A percentile compares a stretch with the other conserved stretches of the same genome.
Conservation (phyloP, 331 rosid genomes). For the Telfairia occidentalis region DNA sequence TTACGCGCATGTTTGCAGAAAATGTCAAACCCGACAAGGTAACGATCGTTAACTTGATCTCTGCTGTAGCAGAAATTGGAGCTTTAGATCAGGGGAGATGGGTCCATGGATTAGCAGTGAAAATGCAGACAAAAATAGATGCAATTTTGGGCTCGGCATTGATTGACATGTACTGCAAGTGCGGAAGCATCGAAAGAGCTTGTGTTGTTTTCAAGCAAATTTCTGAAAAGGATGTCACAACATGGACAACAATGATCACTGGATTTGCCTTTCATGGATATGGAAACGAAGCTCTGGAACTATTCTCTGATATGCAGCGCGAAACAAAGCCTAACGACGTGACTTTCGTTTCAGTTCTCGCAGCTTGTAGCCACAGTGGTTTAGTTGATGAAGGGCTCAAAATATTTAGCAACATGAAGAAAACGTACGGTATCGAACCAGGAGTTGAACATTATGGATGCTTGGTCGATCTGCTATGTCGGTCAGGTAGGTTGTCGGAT, state of each 20-base stretch:
- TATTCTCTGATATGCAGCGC: conserved; percentile 38
- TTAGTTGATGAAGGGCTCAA: conserved; percentile 41
- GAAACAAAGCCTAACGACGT: conserved; percentile 31
- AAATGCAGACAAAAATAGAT: conserved; percentile 26
- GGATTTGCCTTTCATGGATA: conserved; percentile 49
- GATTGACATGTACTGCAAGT: conserved; percentile 50
- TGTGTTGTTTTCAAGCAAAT: conserved; percentile 29
- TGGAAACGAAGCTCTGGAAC: conserved; percentile 36
- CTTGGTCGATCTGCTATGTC: conserved; percentile 40
- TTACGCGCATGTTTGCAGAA: conserved; percentile 23
- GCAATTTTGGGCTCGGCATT: conserved; percentile 39
- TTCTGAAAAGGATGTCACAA: conserved; percentile 28
- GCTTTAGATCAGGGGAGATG: conserved; percentile 38
- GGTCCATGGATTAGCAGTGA: conserved; percentile 36
- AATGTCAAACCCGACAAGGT: conserved; percentile 30
- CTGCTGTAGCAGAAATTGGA: conserved; percentile 41
- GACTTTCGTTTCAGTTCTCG: conserved; percentile 37
- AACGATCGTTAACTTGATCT: conserved; percentile 33
- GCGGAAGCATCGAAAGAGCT: conserved; percentile 39
- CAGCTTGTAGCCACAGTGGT: conserved; percentile 55
- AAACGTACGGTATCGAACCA: conserved; percentile 25
- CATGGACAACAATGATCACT: conserved; percentile 45
- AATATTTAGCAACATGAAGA: conserved; percentile 32
- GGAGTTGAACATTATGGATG: conserved; percentile 47
- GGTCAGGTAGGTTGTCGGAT: conserved; percentile 32